These are phyloP conservation scores for Heritiera fomes DNA, from an alignment of 345 rosid genomes.

Conservation along the genomic window DNA sequence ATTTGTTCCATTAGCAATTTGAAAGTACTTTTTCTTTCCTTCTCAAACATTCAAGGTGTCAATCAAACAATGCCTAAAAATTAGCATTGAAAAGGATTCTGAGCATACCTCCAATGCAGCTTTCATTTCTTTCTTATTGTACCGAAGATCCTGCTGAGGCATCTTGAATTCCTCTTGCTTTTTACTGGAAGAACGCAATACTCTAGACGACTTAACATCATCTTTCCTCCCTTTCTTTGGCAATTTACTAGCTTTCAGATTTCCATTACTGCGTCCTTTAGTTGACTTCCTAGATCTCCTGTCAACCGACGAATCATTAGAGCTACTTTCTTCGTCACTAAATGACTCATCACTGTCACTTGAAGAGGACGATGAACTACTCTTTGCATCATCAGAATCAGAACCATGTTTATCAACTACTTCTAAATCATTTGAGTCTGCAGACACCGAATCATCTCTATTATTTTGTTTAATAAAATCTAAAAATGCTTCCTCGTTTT, in stretches of 20 bases:
- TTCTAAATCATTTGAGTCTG: slow-evolving; percentile 17
- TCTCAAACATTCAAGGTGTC: neutral
- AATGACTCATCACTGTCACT: slow-evolving; percentile 21
- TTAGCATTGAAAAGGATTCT: neutral
- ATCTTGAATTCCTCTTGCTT: slow-evolving; percentile 26
- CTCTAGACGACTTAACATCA: slow-evolving; percentile 17
- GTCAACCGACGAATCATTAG: slow-evolving; percentile 8
- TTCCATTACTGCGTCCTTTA: neutral
- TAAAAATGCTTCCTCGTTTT: slow-evolving; percentile 28
- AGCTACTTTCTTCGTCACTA: slow-evolving; percentile 9
- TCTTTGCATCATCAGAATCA: neutral
- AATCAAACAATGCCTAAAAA: slow-evolving; percentile 8
- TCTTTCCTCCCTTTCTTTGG: neutral
- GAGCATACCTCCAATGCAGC: slow-evolving; percentile 39
- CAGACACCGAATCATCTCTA: neutral
- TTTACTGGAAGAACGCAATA: slow-evolving; percentile 24
- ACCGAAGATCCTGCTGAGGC: slow-evolving; percentile 27
- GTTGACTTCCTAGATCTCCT: slow-evolving; percentile 10
- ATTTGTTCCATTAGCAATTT: neutral
- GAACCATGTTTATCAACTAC: neutral
- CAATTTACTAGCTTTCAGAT: slow-evolving; percentile 5
- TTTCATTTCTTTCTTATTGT: slow-evolving; percentile 38
- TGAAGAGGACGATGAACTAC: slow-evolving; percentile 15
- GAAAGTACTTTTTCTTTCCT: neutral
- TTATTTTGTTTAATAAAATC: slow-evolving; percentile 30